phyloP scores from a whole-genome alignment of 169 alveolate species.

The Pseudocohnilembus persalinus region DNA sequence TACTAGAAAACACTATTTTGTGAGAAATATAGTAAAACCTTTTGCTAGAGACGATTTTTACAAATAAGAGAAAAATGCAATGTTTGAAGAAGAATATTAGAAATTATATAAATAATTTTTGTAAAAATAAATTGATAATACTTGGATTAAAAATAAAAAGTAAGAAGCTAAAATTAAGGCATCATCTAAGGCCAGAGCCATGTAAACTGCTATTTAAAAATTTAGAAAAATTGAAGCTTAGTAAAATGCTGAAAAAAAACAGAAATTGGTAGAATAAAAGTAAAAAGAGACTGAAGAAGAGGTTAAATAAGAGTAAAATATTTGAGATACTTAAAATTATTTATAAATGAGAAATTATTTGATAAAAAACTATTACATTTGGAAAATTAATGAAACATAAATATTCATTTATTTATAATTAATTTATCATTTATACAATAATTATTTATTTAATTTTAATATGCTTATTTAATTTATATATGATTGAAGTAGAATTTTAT shows the following conservation, averaged over 20 bases:
- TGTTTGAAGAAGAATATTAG: conserved; percentile 16
- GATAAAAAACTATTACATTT: too few relatives aligned
- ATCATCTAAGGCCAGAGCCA: conserved; percentile 17
- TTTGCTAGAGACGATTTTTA: conserved; percentile 26
- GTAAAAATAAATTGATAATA: not conserved
- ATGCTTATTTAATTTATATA: too few relatives aligned
- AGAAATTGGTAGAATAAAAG: too few relatives aligned
- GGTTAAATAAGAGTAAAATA: too few relatives aligned
- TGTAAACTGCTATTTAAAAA: conserved; percentile 11
- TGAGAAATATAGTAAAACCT: conserved; percentile 41
- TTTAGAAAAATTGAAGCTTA: conserved; percentile 10
- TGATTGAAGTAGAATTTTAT: too few relatives aligned
- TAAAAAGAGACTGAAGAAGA: too few relatives aligned
- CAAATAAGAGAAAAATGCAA: conserved; percentile 4
- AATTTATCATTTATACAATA: too few relatives aligned
- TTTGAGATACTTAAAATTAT: too few relatives aligned
- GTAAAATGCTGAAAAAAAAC: not conserved
- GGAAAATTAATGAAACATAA: too few relatives aligned
- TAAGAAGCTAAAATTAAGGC: conserved; percentile 13
- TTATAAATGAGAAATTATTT: too few relatives aligned
- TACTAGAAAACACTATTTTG: conserved; percentile 33
- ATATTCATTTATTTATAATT: too few relatives aligned
- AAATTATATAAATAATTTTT: conserved; percentile 20
- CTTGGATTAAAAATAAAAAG: conserved; percentile 22
- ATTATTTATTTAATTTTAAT: too few relatives aligned